Evolutionary conservation across 2,329 filamentous ascomycete species (phyloP), one percentile per base, ranked within the genome.

Genomic region (Juglanconis oblonga): DNA sequence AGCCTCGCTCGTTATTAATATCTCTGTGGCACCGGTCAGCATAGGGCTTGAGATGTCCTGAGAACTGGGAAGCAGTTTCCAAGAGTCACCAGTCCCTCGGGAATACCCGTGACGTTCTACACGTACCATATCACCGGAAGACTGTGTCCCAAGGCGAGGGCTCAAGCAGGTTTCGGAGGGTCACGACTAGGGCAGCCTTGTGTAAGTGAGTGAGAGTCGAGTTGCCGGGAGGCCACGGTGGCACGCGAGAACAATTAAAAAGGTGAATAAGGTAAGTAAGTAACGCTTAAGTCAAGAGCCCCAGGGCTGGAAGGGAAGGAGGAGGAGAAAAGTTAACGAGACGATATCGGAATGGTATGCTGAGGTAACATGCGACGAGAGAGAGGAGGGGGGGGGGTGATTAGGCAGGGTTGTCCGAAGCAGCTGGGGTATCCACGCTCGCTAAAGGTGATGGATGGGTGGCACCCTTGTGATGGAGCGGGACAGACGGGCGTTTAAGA

Each of bases 361-460:
- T 58, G 51, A 42, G 61, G 61, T 63, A 49, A 40, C 52, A 63
- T 63, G 51, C 58, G 54, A 53, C 31, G 45, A 4, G 17, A 52
- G 52, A 52, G 52, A 55, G 52, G 40, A 52, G 36, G 44, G 55
- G 48, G 48, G 59, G 55, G 54, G 42, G 54, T 52, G 51, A 42
- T 32, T 52, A 44, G 24, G 44, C 52, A 63, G 55, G 58, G 61
- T 52, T 61, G 55, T 17, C 58, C 47, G 53, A n/a, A 55, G 62
- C 42, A 47, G 54, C 56, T 47, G 50, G 59, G 40, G 56, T 62
- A 52, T 51, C 56, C 36, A 56, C 62, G 62, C 62, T 64, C 59
- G 59, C 62, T 59, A 62, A 58, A 55, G 51, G 61, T 63, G 61
- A 63, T 55, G 55, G 58, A 42, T 52, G 52, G 54, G 54, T 55